Evolutionary conservation across 2,329 filamentous ascomycete genomes (phyloP), one percentile per base, ranked within the genome.

Genomic region (Hypomyces perniciosus): DNA sequence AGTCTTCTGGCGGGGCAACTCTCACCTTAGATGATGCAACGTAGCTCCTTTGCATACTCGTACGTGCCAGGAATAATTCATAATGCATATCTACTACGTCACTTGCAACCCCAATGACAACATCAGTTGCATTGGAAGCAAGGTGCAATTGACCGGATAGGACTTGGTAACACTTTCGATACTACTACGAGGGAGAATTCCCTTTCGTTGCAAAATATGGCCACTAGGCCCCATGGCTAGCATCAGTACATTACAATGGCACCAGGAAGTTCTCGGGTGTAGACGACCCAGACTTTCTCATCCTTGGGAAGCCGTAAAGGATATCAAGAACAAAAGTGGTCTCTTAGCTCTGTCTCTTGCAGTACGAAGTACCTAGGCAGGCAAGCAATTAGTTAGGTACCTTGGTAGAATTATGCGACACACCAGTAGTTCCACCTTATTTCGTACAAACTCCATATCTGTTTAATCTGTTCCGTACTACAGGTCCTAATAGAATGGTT

Each of bases 91-190:
- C 20, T 20, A 20, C 20, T 20, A 20, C 20, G 20, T 20, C 20
- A 20, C 20, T 20, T 20, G 3, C 3, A 20, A 20, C 20, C 20
- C 20, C 20, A 20, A 20, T 20, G 81, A 84, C 61, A 84, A 80
- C 59, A 81, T 84, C 50, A 83, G 79, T 61, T 80, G 77, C 57
- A 72, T 83, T n/a, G 80, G 79, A 26, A 72, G 58, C 53, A 63
- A 61, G 48, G 57, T 54, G 49, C 29, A 58, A 60, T 51, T 56
- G 62, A 45, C 56, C 56, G 41, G 61, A 57, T 40, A 59, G 59
- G 41, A 62, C 33, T 8, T 5, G 27, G 28, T 27, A 10, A 42
- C 39, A 42, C n/a, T 26, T 12, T 34, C 13, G 29, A 28, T 33
- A 7, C 5, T 43, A 9, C 27, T 26, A 10, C 8, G 6, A 12